Base-by-base conservation (phyloP, 441 rosid species). In the Cnidoscolus chayamansa region DNA sequence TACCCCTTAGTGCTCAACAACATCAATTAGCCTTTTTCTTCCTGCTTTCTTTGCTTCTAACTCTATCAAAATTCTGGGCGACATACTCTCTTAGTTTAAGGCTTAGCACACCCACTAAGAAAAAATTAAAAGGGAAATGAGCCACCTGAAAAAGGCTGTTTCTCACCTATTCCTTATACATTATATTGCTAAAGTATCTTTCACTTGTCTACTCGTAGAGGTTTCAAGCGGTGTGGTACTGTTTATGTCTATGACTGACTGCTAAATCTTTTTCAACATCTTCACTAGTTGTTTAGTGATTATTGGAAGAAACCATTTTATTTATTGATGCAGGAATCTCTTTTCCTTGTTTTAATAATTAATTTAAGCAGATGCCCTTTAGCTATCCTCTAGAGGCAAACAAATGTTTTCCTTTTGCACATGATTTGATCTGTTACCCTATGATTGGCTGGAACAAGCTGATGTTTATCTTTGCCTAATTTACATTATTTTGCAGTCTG, bases 51-150 rank as follows among this genome's bases (percentile, higher is more conserved):
- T 75, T 62, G 67, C 65, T 65, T 83, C 67, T 72, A 80, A 80
- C 80, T 81, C 15, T 83, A 83, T 78, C 83, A 84, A 70, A 78
- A 59, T 40, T 59, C 58, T 75, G 68, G 76, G 81, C 74, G 77
- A 84, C 88, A 86, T 62, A 76, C 65, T 76, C 66, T 48, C 88
- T 72, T 76, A 69, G 77, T 82, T 85, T 81, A 82, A 79, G 84
- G 80, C 71, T 78, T 43, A 63, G 59, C 70, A 68, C 74, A 80
- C 82, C 87, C 84, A 81, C 82, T 76, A 48, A 30, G 50, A 70
- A 63, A 50, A 78, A 50, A 78, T 63, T 37, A 45, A 30, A 73
- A 60, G 9, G 55, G 55, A 73, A 76, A 63, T 45, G 47, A 76
- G 69, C 70, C 71, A 54, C 73, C 65, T 54, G 32, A 72, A 78